Conservation (phyloP, 495 filamentous ascomycete species). For the Penicillium bovifimosum region DNA sequence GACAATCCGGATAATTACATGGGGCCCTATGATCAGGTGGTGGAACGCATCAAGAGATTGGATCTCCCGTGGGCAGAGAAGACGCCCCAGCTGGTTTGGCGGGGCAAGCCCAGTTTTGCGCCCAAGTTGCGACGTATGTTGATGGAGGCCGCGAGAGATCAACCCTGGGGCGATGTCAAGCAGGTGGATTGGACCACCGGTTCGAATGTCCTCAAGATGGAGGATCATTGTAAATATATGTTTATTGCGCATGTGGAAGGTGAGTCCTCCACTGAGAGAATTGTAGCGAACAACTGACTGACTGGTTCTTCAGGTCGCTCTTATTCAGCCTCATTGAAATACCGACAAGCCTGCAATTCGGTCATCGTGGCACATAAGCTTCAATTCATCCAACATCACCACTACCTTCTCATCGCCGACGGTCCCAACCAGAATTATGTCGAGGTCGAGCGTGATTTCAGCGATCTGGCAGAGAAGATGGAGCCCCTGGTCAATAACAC, state of each 20-base stretch:
- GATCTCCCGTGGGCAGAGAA: constrained; percentile 46
- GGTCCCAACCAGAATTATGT: constrained; percentile 59
- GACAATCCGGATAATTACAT: constrained; percentile 54
- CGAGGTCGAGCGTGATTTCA: constrained; percentile 53
- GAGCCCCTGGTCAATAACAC: constrained; percentile 41
- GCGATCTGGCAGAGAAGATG: constrained; percentile 50
- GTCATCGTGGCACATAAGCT: constrained; percentile 50
- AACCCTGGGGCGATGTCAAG: constrained; percentile 53
- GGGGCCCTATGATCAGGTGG: constrained; percentile 53
- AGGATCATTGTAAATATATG: constrained; percentile 55
- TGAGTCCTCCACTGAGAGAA: constrained; percentile 10
- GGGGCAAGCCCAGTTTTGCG: constrained; percentile 50
- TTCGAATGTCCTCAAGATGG: constrained; percentile 40
- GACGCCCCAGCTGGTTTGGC: constrained; percentile 58
- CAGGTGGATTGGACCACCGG: constrained; percentile 43
- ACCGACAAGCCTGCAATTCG: constrained; percentile 55
- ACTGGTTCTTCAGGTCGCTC: constrained; percentile 29
- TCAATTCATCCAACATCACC: constrained; percentile 44
- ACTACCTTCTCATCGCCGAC: constrained; percentile 33
- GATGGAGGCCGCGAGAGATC: constrained; percentile 41
- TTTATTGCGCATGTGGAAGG: constrained; percentile 57
- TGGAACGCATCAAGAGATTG: constrained; percentile 37
- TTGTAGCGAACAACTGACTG: neutral
- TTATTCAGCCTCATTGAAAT: constrained; percentile 54
- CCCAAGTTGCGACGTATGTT: constrained; percentile 44